A percentile compares a stretch with the other conserved stretches of the same genome.
Conservation (phyloP, 139 green algal genomes). For the Micractinium sp. region DNA sequence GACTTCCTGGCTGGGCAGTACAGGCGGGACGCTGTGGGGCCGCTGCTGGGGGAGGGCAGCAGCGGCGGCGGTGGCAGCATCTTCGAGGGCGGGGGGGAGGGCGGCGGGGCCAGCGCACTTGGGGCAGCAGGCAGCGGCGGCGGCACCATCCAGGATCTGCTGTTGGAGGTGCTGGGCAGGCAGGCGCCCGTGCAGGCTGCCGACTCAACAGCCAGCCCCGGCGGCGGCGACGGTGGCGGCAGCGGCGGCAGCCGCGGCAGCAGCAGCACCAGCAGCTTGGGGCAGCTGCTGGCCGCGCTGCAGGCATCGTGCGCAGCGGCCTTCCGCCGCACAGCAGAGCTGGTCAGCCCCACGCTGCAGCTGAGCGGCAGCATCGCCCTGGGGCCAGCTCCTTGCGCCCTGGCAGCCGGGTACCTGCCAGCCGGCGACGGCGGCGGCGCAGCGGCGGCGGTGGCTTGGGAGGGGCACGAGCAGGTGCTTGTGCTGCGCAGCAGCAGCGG, state of each 20-base stretch:
- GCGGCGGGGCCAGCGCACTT: too few relatives aligned
- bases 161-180: slow-evolving; percentile 22
- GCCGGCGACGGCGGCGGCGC: neutral
- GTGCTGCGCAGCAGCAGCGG: neutral
- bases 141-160: too few relatives aligned
- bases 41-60: slow-evolving; percentile 3
- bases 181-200: slow-evolving; percentile 5
- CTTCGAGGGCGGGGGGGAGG: too few relatives aligned
- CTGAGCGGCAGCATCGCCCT: neutral
- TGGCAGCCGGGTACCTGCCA: neutral
- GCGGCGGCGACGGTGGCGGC: neutral
- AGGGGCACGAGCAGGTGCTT: slow-evolving; percentile 15
- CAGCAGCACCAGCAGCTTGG: neutral
- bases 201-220: slow-evolving; percentile 17
- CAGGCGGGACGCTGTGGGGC: neutral
- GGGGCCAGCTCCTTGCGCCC: neutral
- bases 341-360: neutral
- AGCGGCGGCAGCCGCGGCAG: neutral
- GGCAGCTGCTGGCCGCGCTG: neutral
- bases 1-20: slow-evolving; percentile 51
- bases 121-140: neutral
- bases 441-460: slow-evolving; percentile 10
- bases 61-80: neutral
- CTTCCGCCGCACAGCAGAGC: neutral
- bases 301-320: neutral